phyloP scores from a whole-genome alignment of 2,329 filamentous ascomycete species.

The Colletotrichum chrysophilum region DNA sequence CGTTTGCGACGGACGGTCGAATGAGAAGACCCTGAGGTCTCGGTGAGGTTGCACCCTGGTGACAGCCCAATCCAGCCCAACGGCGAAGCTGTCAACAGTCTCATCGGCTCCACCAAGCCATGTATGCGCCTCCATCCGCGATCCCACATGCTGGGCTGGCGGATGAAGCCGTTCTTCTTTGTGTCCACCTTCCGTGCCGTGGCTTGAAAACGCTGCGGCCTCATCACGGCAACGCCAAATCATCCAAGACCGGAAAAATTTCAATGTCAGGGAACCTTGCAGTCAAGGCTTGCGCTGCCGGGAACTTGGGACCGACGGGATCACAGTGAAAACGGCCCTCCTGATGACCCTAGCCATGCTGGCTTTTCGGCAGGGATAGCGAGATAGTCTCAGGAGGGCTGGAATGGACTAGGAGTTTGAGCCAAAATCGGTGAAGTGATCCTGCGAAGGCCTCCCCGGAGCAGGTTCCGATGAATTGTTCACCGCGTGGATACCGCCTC shows the following conservation, averaged over 20 bases:
- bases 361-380: not conserved
- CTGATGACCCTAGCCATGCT: conserved; percentile 1
- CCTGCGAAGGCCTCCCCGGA: not conserved
- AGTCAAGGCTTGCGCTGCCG: not conserved
- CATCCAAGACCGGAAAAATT: not conserved
- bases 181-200: not conserved
- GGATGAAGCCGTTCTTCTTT: conserved; percentile 17
- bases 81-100: not conserved
- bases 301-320: conserved; percentile 13
- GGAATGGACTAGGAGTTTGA: not conserved
- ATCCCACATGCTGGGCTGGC: conserved; percentile 13
- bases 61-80: conserved; percentile 17
- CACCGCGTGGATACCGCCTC: not conserved
- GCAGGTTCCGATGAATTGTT: not conserved
- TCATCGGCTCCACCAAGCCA: not conserved
- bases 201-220: not conserved
- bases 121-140: not conserved
- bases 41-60: conserved; percentile 13
- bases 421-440: not conserved
- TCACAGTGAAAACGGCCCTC: conserved; percentile 6
- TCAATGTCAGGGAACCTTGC: not conserved
- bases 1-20: not conserved
- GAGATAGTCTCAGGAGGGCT: not conserved
- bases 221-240: not conserved
- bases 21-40: not conserved